Conservation (phyloP, 257 asterid species). For the Avicennia marina region DNA sequence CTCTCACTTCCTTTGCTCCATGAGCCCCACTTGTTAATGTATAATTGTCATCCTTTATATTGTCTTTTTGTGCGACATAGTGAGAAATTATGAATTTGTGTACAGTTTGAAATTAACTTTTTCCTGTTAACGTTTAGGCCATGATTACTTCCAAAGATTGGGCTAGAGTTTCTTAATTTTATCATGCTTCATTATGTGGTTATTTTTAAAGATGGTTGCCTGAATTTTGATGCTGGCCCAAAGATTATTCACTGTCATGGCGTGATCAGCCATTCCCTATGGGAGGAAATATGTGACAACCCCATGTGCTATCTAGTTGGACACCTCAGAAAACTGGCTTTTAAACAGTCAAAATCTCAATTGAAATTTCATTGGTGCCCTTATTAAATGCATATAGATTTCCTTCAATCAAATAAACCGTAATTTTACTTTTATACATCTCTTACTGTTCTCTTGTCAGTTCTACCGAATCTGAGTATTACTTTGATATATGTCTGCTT, state of each 20-base stretch:
- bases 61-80: neutral
- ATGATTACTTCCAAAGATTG: neutral
- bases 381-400: too few species aligned
- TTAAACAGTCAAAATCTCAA: too few species aligned
- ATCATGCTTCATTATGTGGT: neutral
- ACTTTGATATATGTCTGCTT: too few species aligned
- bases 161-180: neutral
- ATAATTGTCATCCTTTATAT: neutral
- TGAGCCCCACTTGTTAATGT: too few species aligned
- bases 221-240: neutral
- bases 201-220: neutral
- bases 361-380: neutral
- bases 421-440: too few species aligned
- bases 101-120: constrained; percentile 1
- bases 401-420: too few species aligned
- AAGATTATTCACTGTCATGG: neutral
- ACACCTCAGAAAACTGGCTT: neutral
- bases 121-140: neutral
- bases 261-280: neutral
- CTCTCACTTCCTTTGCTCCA: neutral
- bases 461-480: too few species aligned
- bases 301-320: neutral
- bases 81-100: neutral
- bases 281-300: neutral
- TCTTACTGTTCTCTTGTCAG: too few species aligned